Evolutionary conservation across 148 eudicot species (phyloP), one percentile per base, ranked within the genome.

Genomic region (Spergularia marina): DNA sequence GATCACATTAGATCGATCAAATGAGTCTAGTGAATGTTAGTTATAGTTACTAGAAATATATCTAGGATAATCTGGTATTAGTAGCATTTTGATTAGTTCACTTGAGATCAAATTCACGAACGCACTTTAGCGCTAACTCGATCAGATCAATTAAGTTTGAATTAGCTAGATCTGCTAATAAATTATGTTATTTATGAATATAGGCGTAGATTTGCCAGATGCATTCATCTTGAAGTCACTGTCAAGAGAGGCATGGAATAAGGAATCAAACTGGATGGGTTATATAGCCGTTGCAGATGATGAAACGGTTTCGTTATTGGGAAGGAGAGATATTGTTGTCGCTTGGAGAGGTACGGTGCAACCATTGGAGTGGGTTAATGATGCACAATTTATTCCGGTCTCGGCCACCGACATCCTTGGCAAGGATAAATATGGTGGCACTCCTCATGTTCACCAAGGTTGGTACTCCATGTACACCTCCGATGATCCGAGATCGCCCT

Each of bases 231-330:
- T 81, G 8, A 89, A 81, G 86, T 84, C 94, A 15, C 21, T 83
- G 68, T 91, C 98, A 5, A 80, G 96, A 59, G 96, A 90, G 77
- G 90, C 90, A 5, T 89, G 93, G 98, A 84, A 88, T 52, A 93
- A 80, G 81, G 96, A 90, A 80, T 90, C 93, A 0, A 93, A 93
- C 47, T 93, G 84, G 80, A 89, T 91, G 30, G 98, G 98, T 40
- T 93, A 74, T 30, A 89, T 91, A 1, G 98, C 96, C 23, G 96
- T 88, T 76, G 90, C 90, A 0, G 86, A 89, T 14, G 91, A 91
- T 36, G 89, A 84, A 53, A 82, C 91, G 41, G 84, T 87, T 69
- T 70, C 4, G 4, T 53, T 77, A 12, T 52, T 91, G 18, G 98
- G 96, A 49, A 82, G 98, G 51, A 86, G 96, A 76, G 98, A 93